Percentiles rank a stretch among this genome's conserved stretches.
Conservation (phyloP, 108 stramenopile genomes). For the Nitzschia sp. region DNA sequence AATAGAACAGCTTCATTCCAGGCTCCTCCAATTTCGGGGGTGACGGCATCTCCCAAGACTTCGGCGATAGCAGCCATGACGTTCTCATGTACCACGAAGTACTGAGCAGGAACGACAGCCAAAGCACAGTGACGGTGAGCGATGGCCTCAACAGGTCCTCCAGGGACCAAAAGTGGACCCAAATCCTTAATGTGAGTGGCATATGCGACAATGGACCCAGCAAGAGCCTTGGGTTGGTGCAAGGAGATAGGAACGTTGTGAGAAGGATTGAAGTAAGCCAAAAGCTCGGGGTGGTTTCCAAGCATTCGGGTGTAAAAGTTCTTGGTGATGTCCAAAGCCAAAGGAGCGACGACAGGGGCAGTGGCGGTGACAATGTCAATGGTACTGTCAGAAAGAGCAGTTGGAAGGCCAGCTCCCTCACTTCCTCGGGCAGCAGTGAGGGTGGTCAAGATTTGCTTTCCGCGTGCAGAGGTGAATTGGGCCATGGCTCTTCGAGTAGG, state of each 20-base stretch:
- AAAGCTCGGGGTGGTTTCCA: not conserved
- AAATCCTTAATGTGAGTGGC: slow-evolving; percentile 3
- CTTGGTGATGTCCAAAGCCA: slow-evolving; percentile 21
- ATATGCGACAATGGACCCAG: slow-evolving; percentile 4
- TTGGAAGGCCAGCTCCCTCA: slow-evolving; percentile 20
- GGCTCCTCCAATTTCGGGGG: slow-evolving; percentile 1
- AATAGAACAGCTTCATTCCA: slow-evolving; percentile 7
- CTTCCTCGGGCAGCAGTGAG: not conserved
- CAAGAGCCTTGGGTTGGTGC: slow-evolving; percentile 2
- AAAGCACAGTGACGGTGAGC: slow-evolving; percentile 13
- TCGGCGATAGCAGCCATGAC: slow-evolving; percentile 1
- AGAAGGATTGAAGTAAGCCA: slow-evolving; percentile 4
- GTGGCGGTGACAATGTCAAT: slow-evolving; percentile 23
- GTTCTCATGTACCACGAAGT: slow-evolving; percentile 5
- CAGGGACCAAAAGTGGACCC: slow-evolving; percentile 1
- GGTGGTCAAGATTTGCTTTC: not conserved
- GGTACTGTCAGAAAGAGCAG: not conserved
- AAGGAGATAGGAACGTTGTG: slow-evolving; percentile 6
- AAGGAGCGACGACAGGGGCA: slow-evolving; percentile 17
- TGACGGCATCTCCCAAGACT: slow-evolving; percentile 9
- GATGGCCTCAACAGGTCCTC: slow-evolving; percentile 1
- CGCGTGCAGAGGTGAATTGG: too few relatives aligned
- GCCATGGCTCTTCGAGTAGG: too few relatives aligned
- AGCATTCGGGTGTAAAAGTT: slow-evolving; percentile 6
- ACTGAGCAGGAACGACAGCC: not conserved